phyloP scores from a whole-genome alignment of 2,329 filamentous ascomycete genomes.

The Mycocentrospora acerina region DNA sequence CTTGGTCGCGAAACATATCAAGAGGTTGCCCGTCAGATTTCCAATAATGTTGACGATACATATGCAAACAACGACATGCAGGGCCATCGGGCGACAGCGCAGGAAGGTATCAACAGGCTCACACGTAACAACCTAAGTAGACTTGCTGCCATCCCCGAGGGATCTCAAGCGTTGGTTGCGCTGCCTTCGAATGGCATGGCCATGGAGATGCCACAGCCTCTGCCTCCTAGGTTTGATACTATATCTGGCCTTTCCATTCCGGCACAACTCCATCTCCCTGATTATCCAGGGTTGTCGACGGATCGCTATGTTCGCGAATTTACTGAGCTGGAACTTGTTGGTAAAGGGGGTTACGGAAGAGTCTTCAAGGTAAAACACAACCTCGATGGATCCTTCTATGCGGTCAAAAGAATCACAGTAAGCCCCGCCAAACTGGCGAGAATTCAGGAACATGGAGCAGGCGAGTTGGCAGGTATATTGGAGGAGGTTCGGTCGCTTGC shows the following conservation, averaged over 20 bases:
- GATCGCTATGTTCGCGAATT: constrained; percentile 39
- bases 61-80: constrained; percentile 44
- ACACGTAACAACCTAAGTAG: constrained; percentile 28
- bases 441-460: constrained; percentile 54
- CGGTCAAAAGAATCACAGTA: constrained; percentile 66
- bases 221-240: constrained; percentile 12
- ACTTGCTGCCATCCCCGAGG: constrained; percentile 20
- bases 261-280: constrained; percentile 21
- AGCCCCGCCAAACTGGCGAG: constrained; percentile 54
- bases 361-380: constrained; percentile 64
- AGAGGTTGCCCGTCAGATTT: constrained; percentile 40
- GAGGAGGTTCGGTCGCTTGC: constrained; percentile 64
- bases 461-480: constrained; percentile 59
- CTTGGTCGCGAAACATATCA: constrained; percentile 44
- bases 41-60: constrained; percentile 39
- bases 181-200: constrained; percentile 9
- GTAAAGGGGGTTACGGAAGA: constrained; percentile 65
- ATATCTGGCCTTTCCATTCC: constrained; percentile 18
- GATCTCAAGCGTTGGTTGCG: constrained; percentile 27
- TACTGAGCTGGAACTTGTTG: constrained; percentile 53
- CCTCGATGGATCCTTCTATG: constrained; percentile 64
- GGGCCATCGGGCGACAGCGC: constrained; percentile 32
- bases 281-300: constrained; percentile 32
- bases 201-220: constrained; percentile 10
- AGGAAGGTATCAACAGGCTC: constrained; percentile 42